Base-by-base conservation (phyloP, 2,329 filamentous ascomycete genomes). In the Diatrype stigma region DNA sequence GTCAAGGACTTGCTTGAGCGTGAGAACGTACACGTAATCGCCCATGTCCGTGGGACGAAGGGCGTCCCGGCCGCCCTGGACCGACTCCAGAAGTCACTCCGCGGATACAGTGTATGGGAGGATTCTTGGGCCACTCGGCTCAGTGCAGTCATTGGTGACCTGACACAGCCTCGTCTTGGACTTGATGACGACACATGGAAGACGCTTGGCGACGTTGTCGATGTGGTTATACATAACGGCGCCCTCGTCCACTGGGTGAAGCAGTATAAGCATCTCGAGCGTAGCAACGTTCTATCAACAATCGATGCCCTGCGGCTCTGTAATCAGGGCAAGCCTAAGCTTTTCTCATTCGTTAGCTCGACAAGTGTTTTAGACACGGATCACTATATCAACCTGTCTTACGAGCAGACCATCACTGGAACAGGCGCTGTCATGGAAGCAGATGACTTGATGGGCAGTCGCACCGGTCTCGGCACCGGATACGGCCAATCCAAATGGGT, bases 361-460 rank as follows among this genome's bases (percentile, higher is more conserved):
- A 96, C 90, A 1, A 87, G 82, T 42, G 85, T 87, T 1, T 81
- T 96, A 4, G 93, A 96, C 67, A 90, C 82, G 0, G 85, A 92
- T 32, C 76, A 95, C 73, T 96, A 89, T 65, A 79, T 94, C 49
- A 73, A 86, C 45, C 79, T 91, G 37, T 94, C 90, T 0, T 75
- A 86, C 51, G 74, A 81, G 49, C 78, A 77, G 50, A 71, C 81
- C 30, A 75, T 75, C 11, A 78, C 79, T 30, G 87, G 87, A 10
- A 82, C 81, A 7, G 75, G 74, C 19, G 82, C 82, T 12, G 79
- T 96, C 16, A 75, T 78, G 19, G 93, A 96, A 67, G 77, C 77
- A 0, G 92, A 96, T 65, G 85, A 93, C 57, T 77, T 96, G 55
- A 75, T 82, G 58, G 90, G 91, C 48, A 92, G 89, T 62, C 79